These are phyloP conservation scores for Solanum chilense DNA, from an alignment of 257 asterid genomes.

Conservation along the genomic window DNA sequence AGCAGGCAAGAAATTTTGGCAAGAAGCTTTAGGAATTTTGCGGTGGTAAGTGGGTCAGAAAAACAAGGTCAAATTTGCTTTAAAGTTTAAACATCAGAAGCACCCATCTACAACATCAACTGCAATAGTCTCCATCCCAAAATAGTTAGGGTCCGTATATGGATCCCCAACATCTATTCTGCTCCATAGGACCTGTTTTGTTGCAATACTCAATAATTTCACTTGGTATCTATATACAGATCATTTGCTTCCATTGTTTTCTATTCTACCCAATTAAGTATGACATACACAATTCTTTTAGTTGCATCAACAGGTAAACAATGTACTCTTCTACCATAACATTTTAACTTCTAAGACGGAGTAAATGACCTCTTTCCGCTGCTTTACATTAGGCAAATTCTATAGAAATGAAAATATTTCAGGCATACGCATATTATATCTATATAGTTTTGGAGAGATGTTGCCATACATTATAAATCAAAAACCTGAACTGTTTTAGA, in stretches of 20 bases:
- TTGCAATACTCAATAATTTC: background rate
- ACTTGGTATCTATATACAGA: background rate
- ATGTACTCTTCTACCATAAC: background rate
- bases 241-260: background rate
- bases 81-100: background rate
- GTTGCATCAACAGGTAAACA: background rate
- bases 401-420: background rate
- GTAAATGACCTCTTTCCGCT: background rate
- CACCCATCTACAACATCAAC: background rate
- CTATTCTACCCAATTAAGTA: background rate
- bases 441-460: background rate
- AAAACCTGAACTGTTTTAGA: background rate
- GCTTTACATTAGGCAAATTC: background rate
- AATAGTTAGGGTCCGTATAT: background rate
- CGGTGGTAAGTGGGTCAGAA: background rate
- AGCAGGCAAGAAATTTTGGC: background rate
- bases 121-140: background rate
- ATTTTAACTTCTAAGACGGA: background rate
- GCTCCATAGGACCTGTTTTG: background rate
- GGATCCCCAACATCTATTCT: background rate
- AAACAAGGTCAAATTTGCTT: background rate
- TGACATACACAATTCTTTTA: background rate
- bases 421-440: background rate
- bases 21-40: background rate
- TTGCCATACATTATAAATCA: background rate